phyloP scores from a whole-genome alignment of 2,329 filamentous ascomycete species.

The Calonectria pseudoturangicola region DNA sequence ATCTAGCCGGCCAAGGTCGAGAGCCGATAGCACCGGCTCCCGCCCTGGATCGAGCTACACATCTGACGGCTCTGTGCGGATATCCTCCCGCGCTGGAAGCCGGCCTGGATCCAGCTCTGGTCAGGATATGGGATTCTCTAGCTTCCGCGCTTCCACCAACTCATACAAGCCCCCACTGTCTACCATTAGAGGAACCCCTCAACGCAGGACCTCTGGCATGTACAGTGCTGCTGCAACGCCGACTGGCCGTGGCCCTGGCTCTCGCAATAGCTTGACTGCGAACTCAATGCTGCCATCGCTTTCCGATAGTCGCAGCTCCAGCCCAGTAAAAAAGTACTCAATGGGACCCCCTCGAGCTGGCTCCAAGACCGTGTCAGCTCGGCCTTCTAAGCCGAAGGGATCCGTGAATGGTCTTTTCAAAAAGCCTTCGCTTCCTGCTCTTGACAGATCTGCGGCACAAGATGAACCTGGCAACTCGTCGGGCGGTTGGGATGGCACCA shows the following conservation, averaged over 20 bases:
- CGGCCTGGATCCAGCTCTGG: constrained; percentile 74
- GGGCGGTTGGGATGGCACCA: constrained; percentile 57
- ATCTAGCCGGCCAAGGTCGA: constrained; percentile 67
- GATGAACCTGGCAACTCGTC: constrained; percentile 46
- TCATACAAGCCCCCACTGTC: constrained; percentile 66
- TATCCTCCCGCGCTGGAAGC: constrained; percentile 70
- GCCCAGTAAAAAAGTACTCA: constrained; percentile 63
- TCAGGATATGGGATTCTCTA: constrained; percentile 61
- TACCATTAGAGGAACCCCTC: constrained; percentile 67
- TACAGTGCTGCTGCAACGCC: constrained; percentile 49
- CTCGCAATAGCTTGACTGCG: constrained; percentile 49
- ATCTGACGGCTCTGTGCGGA: constrained; percentile 74
- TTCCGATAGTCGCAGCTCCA: constrained; percentile 59
- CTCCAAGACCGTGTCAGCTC: constrained; percentile 68
- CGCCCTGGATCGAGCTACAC: constrained; percentile 76
- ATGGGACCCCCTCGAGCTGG: constrained; percentile 62
- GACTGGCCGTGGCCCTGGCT: constrained; percentile 49
- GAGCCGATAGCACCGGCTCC: constrained; percentile 66
- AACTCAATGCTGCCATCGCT: constrained; percentile 53
- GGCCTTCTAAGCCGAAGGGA: constrained; percentile 69
- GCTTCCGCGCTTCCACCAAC: constrained; percentile 66
- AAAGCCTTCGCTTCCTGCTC: constrained; percentile 71
- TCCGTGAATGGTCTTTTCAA: constrained; percentile 72
- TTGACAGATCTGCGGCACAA: constrained; percentile 55
- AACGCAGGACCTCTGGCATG: constrained; percentile 52